Evolutionary conservation across 495 filamentous ascomycete genomes (phyloP).

Genomic region (Penicillium waksmanii): DNA sequence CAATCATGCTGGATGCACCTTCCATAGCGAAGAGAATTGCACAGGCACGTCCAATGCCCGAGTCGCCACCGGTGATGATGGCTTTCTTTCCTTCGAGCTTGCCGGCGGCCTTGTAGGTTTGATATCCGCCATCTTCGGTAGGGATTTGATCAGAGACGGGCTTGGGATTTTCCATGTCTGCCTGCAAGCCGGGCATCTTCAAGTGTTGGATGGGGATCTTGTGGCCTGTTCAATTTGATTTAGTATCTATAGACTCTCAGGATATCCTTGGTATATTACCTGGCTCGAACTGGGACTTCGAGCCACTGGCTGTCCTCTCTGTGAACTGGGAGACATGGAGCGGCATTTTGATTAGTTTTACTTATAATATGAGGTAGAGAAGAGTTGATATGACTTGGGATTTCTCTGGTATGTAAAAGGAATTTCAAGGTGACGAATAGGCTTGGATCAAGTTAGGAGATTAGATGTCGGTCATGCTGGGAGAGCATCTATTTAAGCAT

Average conservation of each 20-base stretch:
- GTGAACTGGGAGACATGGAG: constrained; percentile 21
- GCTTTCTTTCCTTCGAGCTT: constrained; percentile 78
- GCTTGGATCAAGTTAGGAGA: not conserved
- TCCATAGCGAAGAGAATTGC: constrained; percentile 84
- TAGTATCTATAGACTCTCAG: too few relatives aligned
- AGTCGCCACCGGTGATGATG: constrained; percentile 83
- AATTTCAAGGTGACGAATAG: not conserved
- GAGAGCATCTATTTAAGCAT: constrained; percentile 11
- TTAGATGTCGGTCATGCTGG: too few relatives aligned
- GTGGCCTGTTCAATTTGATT: constrained; percentile 55
- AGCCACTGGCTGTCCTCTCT: constrained; percentile 28
- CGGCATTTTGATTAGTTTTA: constrained; percentile 2
- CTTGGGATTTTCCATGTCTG: constrained; percentile 63
- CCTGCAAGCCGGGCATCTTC: constrained; percentile 68
- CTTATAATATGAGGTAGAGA: too few relatives aligned
- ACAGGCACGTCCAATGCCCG: constrained; percentile 80
- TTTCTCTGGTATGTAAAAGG: not conserved
- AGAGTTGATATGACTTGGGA: not conserved
- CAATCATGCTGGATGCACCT: constrained; percentile 75
- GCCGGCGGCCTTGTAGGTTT: constrained; percentile 75
- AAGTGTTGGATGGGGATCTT: constrained; percentile 71
- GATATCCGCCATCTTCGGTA: constrained; percentile 69
- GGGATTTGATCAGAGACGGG: constrained; percentile 70
- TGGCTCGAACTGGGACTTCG: constrained; percentile 33
- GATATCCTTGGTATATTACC: constrained; percentile 14